Conservation (phyloP, 2,329 filamentous ascomycete species). For the Colletotrichum spinosum region DNA sequence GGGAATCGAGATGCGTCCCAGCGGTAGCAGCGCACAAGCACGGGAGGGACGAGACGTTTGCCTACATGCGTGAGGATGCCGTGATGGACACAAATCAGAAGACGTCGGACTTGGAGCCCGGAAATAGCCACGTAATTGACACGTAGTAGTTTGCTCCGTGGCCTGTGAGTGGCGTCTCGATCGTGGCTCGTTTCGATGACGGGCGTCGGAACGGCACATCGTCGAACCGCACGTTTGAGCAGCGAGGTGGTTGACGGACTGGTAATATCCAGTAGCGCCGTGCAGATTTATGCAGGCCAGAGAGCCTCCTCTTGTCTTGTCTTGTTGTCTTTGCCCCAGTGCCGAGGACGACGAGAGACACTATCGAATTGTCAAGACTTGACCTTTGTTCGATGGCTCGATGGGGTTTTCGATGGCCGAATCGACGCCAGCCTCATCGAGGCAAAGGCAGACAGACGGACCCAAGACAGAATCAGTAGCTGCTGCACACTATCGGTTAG, state of each 20-base stretch:
- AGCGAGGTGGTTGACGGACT: neutral
- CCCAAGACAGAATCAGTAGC: too few species aligned
- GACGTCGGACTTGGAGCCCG: neutral
- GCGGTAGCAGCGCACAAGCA: neutral
- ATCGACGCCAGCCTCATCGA: too few species aligned
- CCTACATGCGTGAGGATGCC: neutral
- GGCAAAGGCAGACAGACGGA: too few species aligned
- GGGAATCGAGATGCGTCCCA: slow-evolving; percentile 1
- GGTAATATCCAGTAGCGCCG: neutral
- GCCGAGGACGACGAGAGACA: too few species aligned
- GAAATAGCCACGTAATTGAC: neutral
- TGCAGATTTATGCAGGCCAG: too few species aligned
- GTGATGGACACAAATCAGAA: neutral
- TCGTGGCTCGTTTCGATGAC: slow-evolving; percentile 31
- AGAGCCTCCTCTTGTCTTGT: too few species aligned
- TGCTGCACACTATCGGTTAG: too few species aligned
- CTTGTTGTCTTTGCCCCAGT: too few species aligned
- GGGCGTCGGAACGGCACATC: neutral
- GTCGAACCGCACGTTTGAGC: neutral
- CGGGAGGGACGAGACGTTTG: neutral
- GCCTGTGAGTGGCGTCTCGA: slow-evolving; percentile 18
- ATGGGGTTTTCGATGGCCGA: too few species aligned
- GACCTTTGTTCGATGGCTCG: too few species aligned
- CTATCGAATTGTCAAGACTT: too few species aligned
- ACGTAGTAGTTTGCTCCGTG: too few species aligned